Base-by-base conservation (phyloP, 176 grass and related monocot species). In the Musa acuminata region DNA sequence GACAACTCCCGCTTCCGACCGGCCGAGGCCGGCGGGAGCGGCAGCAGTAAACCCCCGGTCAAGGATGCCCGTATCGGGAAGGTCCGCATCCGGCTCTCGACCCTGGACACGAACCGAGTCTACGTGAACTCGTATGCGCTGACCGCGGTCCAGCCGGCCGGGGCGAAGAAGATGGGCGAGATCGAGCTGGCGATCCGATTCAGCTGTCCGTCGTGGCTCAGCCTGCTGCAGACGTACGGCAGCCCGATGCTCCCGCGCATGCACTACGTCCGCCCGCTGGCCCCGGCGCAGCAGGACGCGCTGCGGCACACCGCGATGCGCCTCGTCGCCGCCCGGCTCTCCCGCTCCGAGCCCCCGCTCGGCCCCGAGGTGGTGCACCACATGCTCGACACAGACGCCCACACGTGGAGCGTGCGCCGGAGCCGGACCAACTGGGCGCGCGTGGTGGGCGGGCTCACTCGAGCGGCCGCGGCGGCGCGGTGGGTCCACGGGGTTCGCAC, bases 391-490 rank as follows among this genome's bases (percentile, higher is more conserved):
- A 94, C 90, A 21, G 95, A 99, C 83, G 89, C 90, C 53, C 91
- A 99, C 75, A 23, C 79, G 24, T 99, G 90, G 90, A 91, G 90
- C 90, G 91, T 99, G 86, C 90, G 95, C 0, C 80, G 95, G 64
- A 94, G 95, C 88, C 93, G 91, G 83, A 88, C 95, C 53, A 99
- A 91, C 80, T 99, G 95, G 95, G 91, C 91, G 84, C 90, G 90
- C 69, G 95, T 89, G 53, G 95, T 99, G 0, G 84, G 86, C 2
- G 87, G 88, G 73, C 85, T 99, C 49, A 89, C 95, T 1, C 82
- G 89, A 62, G 73, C 88, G 16, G 88, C 90, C 43, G 72, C 77
- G 11, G 75, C 81, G 2, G 86, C 85, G 16, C 64, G 52, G 53
- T 99, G 95, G 95, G 73, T 64, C 51, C 82, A 84, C 63, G 83